These are phyloP conservation scores for Gossypium australe DNA, from an alignment of 345 rosid species.

Conservation along the genomic window DNA sequence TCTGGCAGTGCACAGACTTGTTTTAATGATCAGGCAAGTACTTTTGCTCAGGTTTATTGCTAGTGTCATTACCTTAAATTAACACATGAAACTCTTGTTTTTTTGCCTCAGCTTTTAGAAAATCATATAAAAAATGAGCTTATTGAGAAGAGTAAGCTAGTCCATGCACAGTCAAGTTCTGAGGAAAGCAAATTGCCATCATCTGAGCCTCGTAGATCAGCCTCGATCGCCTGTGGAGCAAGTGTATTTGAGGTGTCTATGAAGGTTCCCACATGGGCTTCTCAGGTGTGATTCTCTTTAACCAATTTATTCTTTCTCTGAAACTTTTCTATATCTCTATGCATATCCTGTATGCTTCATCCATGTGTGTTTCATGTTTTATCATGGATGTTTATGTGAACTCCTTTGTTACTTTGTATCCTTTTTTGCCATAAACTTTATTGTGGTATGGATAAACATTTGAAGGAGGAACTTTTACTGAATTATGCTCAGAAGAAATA, in stretches of 20 bases:
- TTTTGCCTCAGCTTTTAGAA: conserved; percentile 67
- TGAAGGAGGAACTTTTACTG: background rate
- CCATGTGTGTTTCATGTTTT: background rate
- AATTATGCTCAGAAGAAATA: background rate
- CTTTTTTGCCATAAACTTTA: background rate
- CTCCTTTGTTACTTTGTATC: background rate
- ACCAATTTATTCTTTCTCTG: background rate
- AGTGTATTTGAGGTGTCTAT: conserved; percentile 87
- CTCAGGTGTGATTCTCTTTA: conserved; percentile 54
- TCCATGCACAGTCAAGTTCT: conserved; percentile 51
- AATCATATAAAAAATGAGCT: conserved; percentile 92
- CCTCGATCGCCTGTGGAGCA: conserved; percentile 91
- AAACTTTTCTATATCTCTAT: background rate
- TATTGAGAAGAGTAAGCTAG: conserved; percentile 71
- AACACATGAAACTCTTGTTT: background rate
- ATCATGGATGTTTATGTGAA: background rate
- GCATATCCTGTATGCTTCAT: background rate
- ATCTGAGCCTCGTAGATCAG: conserved; percentile 81
- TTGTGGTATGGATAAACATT: background rate
- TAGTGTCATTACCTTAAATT: conserved; percentile 6
- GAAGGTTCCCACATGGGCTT: conserved; percentile 97
- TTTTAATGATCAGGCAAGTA: conserved; percentile 92
- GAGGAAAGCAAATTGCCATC: conserved; percentile 47
- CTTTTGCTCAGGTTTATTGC: background rate
- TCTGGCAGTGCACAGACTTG: conserved; percentile 99